phyloP scores from a whole-genome alignment of 441 rosid genomes.

The Populus hybrid region DNA sequence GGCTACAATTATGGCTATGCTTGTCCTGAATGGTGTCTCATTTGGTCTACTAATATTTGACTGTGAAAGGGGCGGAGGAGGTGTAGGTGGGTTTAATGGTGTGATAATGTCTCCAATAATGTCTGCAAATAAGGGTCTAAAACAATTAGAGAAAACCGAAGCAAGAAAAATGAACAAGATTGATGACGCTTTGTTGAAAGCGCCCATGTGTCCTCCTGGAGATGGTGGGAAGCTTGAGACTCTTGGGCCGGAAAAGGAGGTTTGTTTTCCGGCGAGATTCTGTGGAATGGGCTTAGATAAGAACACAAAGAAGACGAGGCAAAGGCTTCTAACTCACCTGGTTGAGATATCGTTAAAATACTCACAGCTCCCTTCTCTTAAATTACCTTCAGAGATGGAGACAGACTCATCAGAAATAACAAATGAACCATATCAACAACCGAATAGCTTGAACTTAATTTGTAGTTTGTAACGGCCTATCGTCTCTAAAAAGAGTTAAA shows the following conservation, averaged over 20 bases:
- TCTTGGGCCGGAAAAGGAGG: too few species aligned
- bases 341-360: not conserved
- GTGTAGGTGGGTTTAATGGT: constrained; percentile 14
- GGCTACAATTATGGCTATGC: constrained; percentile 57
- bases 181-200: not conserved
- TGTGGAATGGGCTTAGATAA: not conserved
- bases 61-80: constrained; percentile 9
- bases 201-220: constrained; percentile 10
- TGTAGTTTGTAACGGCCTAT: too few species aligned
- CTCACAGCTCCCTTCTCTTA: not conserved
- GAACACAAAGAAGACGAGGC: constrained; percentile 1
- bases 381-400: too few species aligned
- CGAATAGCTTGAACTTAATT: too few species aligned
- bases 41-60: not conserved
- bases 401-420: too few species aligned
- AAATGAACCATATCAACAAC: too few species aligned
- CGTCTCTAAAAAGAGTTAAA: too few species aligned
- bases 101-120: constrained; percentile 7
- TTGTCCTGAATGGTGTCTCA: constrained; percentile 53
- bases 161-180: not conserved
- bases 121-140: constrained; percentile 8
- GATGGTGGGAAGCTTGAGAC: not conserved
- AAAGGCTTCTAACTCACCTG: not conserved
- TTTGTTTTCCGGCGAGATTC: not conserved
- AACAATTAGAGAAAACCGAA: not conserved